Base-by-base conservation (phyloP, 352 stramenopile genomes). In the Globisporangium iwayamae region DNA sequence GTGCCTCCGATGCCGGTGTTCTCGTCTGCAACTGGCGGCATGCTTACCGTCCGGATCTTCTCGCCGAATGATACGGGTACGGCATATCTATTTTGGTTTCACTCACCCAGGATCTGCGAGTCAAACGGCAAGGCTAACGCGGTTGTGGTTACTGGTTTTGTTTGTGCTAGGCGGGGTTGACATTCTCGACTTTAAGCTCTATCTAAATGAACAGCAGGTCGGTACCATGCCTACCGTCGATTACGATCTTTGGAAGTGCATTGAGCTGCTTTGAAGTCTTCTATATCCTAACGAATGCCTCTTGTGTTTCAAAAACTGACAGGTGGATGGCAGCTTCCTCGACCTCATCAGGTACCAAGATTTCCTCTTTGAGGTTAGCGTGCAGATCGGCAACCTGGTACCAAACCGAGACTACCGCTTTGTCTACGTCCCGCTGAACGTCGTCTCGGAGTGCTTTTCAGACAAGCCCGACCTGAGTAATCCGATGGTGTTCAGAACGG, bases 1-100 rank as follows among this genome's bases (percentile, higher is more conserved):
- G 11, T 47, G 1, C 65, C 72, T 10, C 67, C 74, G 10, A 18
- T 47, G 30, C 62, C 75, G 3, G 51, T 18, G 1, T 47, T 86
- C 2, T 51, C 67, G 8, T 63, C 61, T 39, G 62, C 71, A 0
- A 89, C 78, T 18, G 81, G 81, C 4, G 81, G 79, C 4, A 74
- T 74, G 1, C 56, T 89, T 30, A 63, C 72, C 56, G 34, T 90
- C 2, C 51, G 61, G 0, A 56, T 90, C n/a, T 73, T 66, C 13
- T 82, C 79, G 2, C 79, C 81, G 13, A 73, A 78, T 30, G 79
- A 90, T 54, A 90, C 77, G 18, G 79, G 81, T 75, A 66, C 16
- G 32, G 28, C 32, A 63, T 16, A 47, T 16, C 18, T 22, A 0
- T 4, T 1, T 9, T 47, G 41, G 20, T 47, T 47, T n/a, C 30